Percentiles rank a stretch among this genome's conserved stretches.
phyloP scores from a whole-genome alignment of 371 early-diverging fungal species.

The Funneliformis caledonium region DNA sequence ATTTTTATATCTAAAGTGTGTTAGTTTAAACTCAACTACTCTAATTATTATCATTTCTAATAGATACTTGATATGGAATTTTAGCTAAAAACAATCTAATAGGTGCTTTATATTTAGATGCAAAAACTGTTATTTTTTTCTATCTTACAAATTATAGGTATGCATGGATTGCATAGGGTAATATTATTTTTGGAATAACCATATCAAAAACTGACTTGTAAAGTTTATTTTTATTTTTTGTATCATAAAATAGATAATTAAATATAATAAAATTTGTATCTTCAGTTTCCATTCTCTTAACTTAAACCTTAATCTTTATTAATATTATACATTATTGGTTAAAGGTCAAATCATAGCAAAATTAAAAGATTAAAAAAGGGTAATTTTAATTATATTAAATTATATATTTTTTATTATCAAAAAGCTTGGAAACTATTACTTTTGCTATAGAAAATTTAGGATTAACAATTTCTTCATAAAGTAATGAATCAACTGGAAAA shows the following conservation, averaged over 20 bases:
- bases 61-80: background rate
- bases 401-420: background rate
- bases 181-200: background rate
- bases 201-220: constrained; percentile 8
- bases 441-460: background rate
- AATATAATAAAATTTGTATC: background rate
- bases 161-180: background rate
- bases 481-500: constrained; percentile 14
- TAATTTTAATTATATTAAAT: background rate
- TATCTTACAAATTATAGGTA: background rate
- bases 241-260: background rate
- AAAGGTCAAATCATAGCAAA: background rate
- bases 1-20: background rate
- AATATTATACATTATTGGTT: background rate
- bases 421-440: background rate
- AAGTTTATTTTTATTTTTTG: background rate
- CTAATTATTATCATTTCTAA: background rate
- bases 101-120: constrained; percentile 3
- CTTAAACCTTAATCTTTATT: background rate
- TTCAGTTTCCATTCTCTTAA: background rate
- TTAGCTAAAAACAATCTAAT: background rate
- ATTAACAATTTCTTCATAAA: background rate
- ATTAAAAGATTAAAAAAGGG: background rate
- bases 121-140: background rate
- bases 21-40: background rate